Base-by-base conservation (phyloP, 805 yeast species). In the Yueomyces sinensis region DNA sequence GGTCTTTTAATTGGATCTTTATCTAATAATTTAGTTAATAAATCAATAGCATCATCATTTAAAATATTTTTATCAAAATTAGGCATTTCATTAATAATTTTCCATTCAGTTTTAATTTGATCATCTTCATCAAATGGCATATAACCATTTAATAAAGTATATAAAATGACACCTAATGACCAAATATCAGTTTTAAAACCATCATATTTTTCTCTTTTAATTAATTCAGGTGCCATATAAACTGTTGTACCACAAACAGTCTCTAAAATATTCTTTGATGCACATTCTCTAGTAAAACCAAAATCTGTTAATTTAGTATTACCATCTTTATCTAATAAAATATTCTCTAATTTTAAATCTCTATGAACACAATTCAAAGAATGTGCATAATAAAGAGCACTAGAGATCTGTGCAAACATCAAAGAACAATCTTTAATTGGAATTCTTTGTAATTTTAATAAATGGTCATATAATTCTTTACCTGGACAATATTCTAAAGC, bases 151-250 rank as follows among this genome's bases (percentile, higher is more conserved):
- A 83, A 49, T 68, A 89, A 65, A 0, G 96, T 86, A 52, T 78
- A 91, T 7, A 89, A 58, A 13, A 91, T 84, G 9, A 91, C 72
- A 1, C 98, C 98, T 41, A 89, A 58, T 0, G 95, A 74, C 98
- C 98, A 89, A 5, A 82, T 74, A 52, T 89, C 98, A 2, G 76
- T 74, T 45, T 79, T 76, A 42, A 73, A 68, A 0, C 96, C 97
- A 29, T 75, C 74, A 53, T 86, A 86, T 31, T 76, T 74, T 40
- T 72, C 68, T 40, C 75, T 68, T 36, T 65, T 62, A 14, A 87
- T 62, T 41, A 91, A 63, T 52, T 89, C 98, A 0, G 98, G 98
- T 0, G 98, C 95, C 95, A 89, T 87, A 53, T 89, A 89, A 3
- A 84, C 93, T 1, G 86, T 75, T 0, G 97, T 89, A 3, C 98